These are phyloP conservation scores for Teunomyces pallodes DNA, from an alignment of 805 yeast species.

Conservation along the genomic window DNA sequence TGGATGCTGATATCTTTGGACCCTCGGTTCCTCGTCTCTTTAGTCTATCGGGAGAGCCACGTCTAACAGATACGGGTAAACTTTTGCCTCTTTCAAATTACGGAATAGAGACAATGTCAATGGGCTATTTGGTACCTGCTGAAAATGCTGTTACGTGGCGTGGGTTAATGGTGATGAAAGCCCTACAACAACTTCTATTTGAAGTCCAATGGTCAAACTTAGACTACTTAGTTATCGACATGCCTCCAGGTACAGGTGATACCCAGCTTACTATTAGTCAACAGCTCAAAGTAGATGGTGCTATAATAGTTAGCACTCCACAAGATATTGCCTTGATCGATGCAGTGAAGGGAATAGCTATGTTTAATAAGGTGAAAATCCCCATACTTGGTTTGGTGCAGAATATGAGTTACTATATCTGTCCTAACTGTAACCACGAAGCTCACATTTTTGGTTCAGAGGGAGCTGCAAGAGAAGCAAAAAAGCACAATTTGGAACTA, in stretches of 20 bases:
- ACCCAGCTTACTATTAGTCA: constrained; percentile 82
- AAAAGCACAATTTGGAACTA: constrained; percentile 44
- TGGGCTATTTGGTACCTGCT: constrained; percentile 75
- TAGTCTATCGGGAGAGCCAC: constrained; percentile 68
- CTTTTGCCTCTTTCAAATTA: constrained; percentile 67
- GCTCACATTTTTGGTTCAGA: constrained; percentile 72
- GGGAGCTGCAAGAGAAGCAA: constrained; percentile 54
- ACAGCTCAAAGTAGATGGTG: constrained; percentile 71
- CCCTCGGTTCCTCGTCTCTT: constrained; percentile 77
- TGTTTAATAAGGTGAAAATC: constrained; percentile 69
- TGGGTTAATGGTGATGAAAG: constrained; percentile 84
- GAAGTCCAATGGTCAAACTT: constrained; percentile 74
- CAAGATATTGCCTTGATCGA: constrained; percentile 83
- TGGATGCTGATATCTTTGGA: constrained; percentile 83
- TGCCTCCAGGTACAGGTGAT: constrained; percentile 95
- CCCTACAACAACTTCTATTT: constrained; percentile 76
- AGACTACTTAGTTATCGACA: constrained; percentile 71
- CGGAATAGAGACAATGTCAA: constrained; percentile 82
- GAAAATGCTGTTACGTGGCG: constrained; percentile 80
- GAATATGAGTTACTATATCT: constrained; percentile 74
- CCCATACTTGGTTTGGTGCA: constrained; percentile 78
- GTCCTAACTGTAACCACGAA: constrained; percentile 74
- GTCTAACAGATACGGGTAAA: constrained; percentile 49
- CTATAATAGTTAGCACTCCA: constrained; percentile 80
- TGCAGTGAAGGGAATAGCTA: constrained; percentile 74